A percentile compares a stretch with the other conserved stretches of the same genome.
phyloP scores from a whole-genome alignment of 2,329 filamentous ascomycete species.

The Colletotrichum trifolii region DNA sequence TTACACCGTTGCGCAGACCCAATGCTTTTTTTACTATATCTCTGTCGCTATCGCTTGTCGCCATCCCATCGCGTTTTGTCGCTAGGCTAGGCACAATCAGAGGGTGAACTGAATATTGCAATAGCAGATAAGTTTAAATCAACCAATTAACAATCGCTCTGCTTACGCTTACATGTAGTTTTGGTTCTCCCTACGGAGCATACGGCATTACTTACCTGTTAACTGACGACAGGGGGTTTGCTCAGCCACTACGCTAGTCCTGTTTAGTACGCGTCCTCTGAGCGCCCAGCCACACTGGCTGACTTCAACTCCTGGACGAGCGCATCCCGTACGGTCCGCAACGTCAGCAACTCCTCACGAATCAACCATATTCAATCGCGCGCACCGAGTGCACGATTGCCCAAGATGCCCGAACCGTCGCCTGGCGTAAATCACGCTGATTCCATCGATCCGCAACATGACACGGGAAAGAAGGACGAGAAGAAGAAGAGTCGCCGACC shows the following conservation, averaged over 20 bases:
- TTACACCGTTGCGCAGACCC: too few species aligned
- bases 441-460: constrained; percentile 67
- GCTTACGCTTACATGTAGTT: too few species aligned
- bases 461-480: constrained; percentile 65
- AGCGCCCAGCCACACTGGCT: constrained; percentile 35
- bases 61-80: too few species aligned
- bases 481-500: constrained; percentile 93
- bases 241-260: constrained; percentile 35
- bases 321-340: constrained; percentile 4
- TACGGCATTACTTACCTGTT: too few species aligned
- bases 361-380: constrained; percentile 27
- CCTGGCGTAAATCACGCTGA: constrained; percentile 59
- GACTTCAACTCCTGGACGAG: constrained; percentile 25
- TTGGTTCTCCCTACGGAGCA: too few species aligned
- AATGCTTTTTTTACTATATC: too few species aligned
- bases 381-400: constrained; percentile 26
- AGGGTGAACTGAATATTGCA: too few species aligned
- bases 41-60: too few species aligned
- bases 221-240: constrained; percentile 16
- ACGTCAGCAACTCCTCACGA: constrained; percentile 16
- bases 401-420: constrained; percentile 60
- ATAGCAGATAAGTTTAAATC: too few species aligned
- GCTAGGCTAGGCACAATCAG: too few species aligned
- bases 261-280: constrained; percentile 5
- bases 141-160: too few species aligned